Evolutionary conservation across 768 basidiomycete genomes (phyloP), one percentile per base, ranked within the genome.

Genomic region (Fomitopsis serialis): DNA sequence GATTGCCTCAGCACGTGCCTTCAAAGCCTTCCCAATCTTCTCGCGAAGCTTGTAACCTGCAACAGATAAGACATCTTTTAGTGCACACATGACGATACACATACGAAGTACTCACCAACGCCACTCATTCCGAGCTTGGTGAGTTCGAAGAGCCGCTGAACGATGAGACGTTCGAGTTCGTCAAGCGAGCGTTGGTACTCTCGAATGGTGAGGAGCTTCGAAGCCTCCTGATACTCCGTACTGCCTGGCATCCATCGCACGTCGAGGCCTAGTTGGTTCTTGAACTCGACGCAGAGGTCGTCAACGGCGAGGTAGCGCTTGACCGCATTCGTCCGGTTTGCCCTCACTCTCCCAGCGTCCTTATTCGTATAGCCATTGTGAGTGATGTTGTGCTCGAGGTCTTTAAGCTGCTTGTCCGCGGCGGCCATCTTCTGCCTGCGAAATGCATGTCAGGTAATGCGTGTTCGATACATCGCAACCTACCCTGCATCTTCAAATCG

Each of bases 11-110:
- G 66, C 66, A 9, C 67, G 56, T 10, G 50, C 49, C 50, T 68
- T 61, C 1, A 74, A 52, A 1, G 68, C 66, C 54, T 73, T 69
- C 0, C 65, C 66, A 19, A 75, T 71, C 46, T 70, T 61, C 10
- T 62, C 61, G 1, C 65, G 60, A 49, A 71, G 54, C 40, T 67
- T 68, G 52, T 74, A 74, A 0, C 68, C 73, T 74, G 9, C 13
- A 7, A 21, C n/a, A n/a, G n/a, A 35, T n/a, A n/a, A n/a, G n/a
- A n/a, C n/a, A n/a, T n/a, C n/a, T n/a, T n/a, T n/a, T n/a, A n/a
- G n/a, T n/a, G n/a, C n/a, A 6, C 11, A 11, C 5, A 11, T 15
- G 25, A 1, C 12, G 22, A 45, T 17, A 1, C 17, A 17, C 29
- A 22, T 29, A n/a, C n/a, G n/a, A n/a, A n/a, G n/a, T n/a, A n/a